Evolutionary conservation across 306 rosid species (phyloP).

Genomic region (Elaeagnus macrophylla): DNA sequence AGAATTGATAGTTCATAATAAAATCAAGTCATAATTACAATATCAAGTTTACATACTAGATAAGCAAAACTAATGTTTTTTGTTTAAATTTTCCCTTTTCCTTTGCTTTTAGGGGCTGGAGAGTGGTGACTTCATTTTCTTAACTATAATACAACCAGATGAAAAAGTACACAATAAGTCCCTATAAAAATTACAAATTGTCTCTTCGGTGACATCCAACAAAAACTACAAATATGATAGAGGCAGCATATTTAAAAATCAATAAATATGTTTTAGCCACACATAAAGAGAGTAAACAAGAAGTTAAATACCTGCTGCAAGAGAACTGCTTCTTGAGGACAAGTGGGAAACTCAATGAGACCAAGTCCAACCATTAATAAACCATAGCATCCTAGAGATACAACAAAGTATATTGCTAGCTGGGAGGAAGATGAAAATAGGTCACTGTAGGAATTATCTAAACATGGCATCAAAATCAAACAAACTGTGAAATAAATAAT

Average conservation of each 20-base stretch:
- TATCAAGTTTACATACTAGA: not conserved
- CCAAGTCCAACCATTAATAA: constrained; percentile 90
- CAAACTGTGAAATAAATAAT: not conserved
- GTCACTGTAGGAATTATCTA: constrained; percentile 16
- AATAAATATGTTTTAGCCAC: not conserved
- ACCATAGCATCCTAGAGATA: constrained; percentile 88
- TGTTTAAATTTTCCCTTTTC: not conserved
- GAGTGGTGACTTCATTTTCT: too few species aligned
- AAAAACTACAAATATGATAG: not conserved
- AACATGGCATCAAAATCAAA: constrained; percentile 2
- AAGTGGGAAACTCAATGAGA: constrained; percentile 73
- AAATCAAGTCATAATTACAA: not conserved
- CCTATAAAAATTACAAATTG: too few species aligned
- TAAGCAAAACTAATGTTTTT: not conserved
- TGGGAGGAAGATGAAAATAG: constrained; percentile 27
- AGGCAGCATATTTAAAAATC: not conserved
- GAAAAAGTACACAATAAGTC: too few species aligned
- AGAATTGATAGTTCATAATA: not conserved
- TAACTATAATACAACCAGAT: too few species aligned
- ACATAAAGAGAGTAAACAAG: not conserved
- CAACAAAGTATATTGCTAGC: constrained; percentile 72
- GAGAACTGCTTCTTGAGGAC: constrained; percentile 68
- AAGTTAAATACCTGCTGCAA: constrained; percentile 51
- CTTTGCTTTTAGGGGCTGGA: not conserved
- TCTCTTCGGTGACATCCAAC: too few species aligned